Evolutionary conservation across 345 rosid genomes (phyloP).

Genomic region (rapeseed (Brassica napus)): Da-Ae NC_063450.1:5177501-5178000

Average conservation of each 20-base stretch:
- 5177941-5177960: not conserved
- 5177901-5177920: not conserved
- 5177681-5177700: not conserved
- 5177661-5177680: not conserved
- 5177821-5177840: not conserved
- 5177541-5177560: not conserved
- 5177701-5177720: not conserved
- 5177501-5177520: not conserved
- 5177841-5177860: not conserved
- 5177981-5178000: not conserved
- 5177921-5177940: not conserved
- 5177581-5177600: not conserved
- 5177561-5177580: not conserved
- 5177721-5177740: not conserved
- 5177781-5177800: not conserved
- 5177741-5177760: not conserved
- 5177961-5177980: not conserved
- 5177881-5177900: not conserved
- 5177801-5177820: not conserved
- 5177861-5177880: not conserved
- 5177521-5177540: not conserved
- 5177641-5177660: not conserved
- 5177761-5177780: not conserved
- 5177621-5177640: not conserved
- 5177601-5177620: not conserved